A percentile compares a stretch with the other conserved stretches of the same genome.
These are phyloP conservation scores for Pholiota microspora DNA, from an alignment of 768 basidiomycete genomes.

Conservation along the genomic window DNA sequence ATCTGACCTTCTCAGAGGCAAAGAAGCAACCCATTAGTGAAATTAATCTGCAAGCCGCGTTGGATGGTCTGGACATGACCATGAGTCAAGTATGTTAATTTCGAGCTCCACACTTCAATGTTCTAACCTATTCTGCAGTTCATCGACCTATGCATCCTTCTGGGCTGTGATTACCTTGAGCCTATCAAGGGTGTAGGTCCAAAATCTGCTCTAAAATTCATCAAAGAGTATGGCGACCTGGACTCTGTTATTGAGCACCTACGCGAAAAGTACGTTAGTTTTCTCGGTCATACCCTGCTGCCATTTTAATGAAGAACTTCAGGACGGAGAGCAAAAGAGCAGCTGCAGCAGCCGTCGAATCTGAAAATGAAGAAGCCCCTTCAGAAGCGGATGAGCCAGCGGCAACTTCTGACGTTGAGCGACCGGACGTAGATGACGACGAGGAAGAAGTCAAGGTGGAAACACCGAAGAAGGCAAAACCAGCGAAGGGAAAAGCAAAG, in stretches of 20 bases:
- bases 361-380: conserved; percentile 25
- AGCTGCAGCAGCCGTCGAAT: conserved; percentile 23
- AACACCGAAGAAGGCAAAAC: conserved; percentile 36
- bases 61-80: conserved; percentile 88
- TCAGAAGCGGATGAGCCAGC: conserved; percentile 38
- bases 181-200: conserved; percentile 98
- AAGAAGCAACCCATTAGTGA: conserved; percentile 96
- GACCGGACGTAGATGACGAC: conserved; percentile 29
- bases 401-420: conserved; percentile 45
- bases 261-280: conserved; percentile 60
- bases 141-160: conserved; percentile 91
- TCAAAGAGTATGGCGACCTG: conserved; percentile 78
- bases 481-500: conserved; percentile 39
- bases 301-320: neutral
- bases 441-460: conserved; percentile 27
- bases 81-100: conserved; percentile 72
- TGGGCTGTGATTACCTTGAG: conserved; percentile 98
- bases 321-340: conserved; percentile 47
- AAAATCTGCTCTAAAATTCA: conserved; percentile 90
- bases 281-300: neutral
- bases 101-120: neutral
- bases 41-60: conserved; percentile 76
- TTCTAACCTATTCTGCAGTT: conserved; percentile 56
- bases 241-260: conserved; percentile 74
- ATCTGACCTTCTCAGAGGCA: conserved; percentile 97